Conservation (phyloP, 805 yeast genomes). For the Saccharomycopsis sp. region DNA sequence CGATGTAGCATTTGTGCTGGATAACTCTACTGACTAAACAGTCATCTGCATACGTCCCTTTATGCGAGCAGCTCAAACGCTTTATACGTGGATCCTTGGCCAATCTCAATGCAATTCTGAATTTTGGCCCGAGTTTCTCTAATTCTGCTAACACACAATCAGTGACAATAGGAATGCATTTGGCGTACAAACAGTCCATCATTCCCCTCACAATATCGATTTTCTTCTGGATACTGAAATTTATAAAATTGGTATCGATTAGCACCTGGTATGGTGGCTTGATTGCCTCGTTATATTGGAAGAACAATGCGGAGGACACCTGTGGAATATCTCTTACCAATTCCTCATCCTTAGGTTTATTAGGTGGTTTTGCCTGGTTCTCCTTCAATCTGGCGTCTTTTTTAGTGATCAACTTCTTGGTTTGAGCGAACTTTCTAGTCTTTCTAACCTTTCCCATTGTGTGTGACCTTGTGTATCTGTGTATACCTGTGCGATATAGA, state of each 20-base stretch:
- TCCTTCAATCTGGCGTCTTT: conserved; percentile 60
- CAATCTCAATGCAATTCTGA: conserved; percentile 83
- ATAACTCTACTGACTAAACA: conserved; percentile 88
- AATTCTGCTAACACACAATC: conserved; percentile 98
- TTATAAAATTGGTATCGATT: conserved; percentile 94
- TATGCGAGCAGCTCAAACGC: conserved; percentile 82
- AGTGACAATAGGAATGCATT: conserved; percentile 91
- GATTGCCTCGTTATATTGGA: conserved; percentile 88
- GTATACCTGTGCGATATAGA: too few relatives aligned
- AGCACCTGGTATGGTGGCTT: conserved; percentile 98
- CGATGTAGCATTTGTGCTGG: conserved; percentile 95
- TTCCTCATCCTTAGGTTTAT: conserved; percentile 63
- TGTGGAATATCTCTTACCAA: conserved; percentile 75
- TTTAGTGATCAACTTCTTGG: conserved; percentile 71
- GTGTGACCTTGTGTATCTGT: neutral
- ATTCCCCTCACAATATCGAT: conserved; percentile 91
- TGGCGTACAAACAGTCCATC: conserved; percentile 93
- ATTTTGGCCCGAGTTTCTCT: conserved; percentile 92
- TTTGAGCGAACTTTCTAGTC: conserved; percentile 93
- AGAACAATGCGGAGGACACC: conserved; percentile 90
- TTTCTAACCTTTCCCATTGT: conserved; percentile 94
- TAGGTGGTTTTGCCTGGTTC: conserved; percentile 35
- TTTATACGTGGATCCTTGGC: conserved; percentile 93
- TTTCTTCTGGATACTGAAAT: conserved; percentile 93
- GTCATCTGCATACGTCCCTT: conserved; percentile 98